Evolutionary conservation across 2,329 filamentous ascomycete species (phyloP).

Genomic region (Aspergillus nomiae): DNA sequence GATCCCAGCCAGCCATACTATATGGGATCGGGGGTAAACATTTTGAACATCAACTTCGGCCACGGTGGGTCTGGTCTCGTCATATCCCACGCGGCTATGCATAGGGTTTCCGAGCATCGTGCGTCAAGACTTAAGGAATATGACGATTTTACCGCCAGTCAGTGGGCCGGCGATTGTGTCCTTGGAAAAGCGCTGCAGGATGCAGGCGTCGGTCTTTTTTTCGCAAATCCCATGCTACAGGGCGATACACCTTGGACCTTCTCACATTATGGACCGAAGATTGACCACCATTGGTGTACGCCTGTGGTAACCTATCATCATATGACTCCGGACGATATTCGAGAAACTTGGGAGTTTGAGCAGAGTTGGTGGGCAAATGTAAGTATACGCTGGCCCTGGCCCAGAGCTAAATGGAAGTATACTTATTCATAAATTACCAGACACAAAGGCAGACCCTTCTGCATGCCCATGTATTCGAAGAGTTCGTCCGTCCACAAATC

Average conservation of each 20-base stretch:
- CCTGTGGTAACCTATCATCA: background rate
- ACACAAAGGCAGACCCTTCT: background rate
- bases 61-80: slow-evolving; percentile 59
- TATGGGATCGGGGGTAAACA: slow-evolving; percentile 52
- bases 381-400: background rate
- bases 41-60: slow-evolving; percentile 49
- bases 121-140: background rate
- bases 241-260: background rate
- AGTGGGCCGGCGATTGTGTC: background rate
- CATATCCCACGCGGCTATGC: slow-evolving; percentile 38
- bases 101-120: background rate
- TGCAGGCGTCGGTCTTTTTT: background rate
- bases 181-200: background rate
- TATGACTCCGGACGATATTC: background rate
- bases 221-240: background rate
- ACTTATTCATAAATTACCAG: background rate
- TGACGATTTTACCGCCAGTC: background rate
- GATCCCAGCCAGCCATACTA: slow-evolving; percentile 51
- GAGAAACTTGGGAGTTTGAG: background rate
- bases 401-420: background rate
- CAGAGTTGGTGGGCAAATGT: background rate
- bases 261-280: background rate
- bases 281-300: background rate
- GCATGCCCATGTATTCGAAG: background rate
- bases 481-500: background rate